Evolutionary conservation across 2,329 filamentous ascomycete genomes (phyloP).

Genomic region (Boeremia lycopersici): DNA sequence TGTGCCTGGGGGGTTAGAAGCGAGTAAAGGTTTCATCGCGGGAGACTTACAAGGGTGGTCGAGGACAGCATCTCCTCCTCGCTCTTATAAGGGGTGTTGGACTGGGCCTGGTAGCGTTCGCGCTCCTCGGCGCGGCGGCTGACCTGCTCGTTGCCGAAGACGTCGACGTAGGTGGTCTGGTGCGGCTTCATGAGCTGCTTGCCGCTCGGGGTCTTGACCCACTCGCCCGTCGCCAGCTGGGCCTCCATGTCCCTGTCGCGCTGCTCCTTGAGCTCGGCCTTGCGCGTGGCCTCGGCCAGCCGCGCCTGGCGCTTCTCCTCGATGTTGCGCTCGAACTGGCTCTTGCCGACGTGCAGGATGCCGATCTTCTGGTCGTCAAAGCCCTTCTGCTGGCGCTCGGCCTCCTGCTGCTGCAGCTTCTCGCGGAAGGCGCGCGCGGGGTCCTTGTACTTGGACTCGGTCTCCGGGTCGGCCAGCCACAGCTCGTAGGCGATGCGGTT

Average conservation of each 20-base stretch:
- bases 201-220: slow-evolving; percentile 40
- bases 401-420: slow-evolving; percentile 41
- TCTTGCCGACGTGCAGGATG: slow-evolving; percentile 41
- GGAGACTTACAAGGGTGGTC: slow-evolving; percentile 44
- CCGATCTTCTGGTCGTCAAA: slow-evolving; percentile 38
- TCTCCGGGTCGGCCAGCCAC: slow-evolving; percentile 46
- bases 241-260: slow-evolving; percentile 38
- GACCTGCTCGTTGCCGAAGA: slow-evolving; percentile 42
- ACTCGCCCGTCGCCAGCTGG: slow-evolving; percentile 42
- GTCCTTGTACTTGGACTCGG: slow-evolving; percentile 48
- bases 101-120: slow-evolving; percentile 34
- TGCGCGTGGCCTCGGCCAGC: slow-evolving; percentile 34
- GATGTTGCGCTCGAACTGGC: slow-evolving; percentile 44
- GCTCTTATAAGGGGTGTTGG: slow-evolving; percentile 31
- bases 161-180: slow-evolving; percentile 41
- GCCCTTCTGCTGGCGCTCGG: slow-evolving; percentile 29
- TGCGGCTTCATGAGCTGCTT: slow-evolving; percentile 46
- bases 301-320: slow-evolving; percentile 40
- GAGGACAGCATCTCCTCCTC: slow-evolving; percentile 35
- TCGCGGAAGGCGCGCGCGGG: slow-evolving; percentile 42
- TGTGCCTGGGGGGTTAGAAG: slow-evolving; percentile 36
- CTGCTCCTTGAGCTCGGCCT: slow-evolving; percentile 42
- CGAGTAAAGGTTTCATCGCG: no score
- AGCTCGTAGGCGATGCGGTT: slow-evolving; percentile 48
- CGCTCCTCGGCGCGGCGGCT: slow-evolving; percentile 37